These are phyloP conservation scores for Rhododendron ovatum DNA, from an alignment of 148 eudicot species.

Conservation along the genomic window DNA sequence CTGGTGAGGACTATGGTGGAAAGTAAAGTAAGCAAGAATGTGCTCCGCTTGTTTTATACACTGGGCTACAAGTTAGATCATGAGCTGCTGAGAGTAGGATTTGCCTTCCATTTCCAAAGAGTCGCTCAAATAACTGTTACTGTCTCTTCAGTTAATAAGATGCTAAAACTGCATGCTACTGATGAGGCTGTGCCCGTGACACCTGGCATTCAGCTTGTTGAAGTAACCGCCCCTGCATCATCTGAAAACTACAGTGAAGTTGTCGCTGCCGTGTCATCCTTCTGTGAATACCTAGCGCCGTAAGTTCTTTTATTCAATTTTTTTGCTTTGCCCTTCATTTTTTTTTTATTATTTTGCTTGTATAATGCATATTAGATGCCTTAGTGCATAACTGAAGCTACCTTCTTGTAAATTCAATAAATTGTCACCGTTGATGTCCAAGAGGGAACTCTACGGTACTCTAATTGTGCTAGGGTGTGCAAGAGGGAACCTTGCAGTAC, in stretches of 20 bases:
- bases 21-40: constrained; percentile 91
- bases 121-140: constrained; percentile 82
- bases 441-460: not conserved
- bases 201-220: constrained; percentile 88
- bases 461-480: not conserved
- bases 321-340: not conserved
- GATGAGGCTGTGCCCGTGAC: constrained; percentile 84
- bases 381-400: not conserved
- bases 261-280: constrained; percentile 79
- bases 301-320: constrained; percentile 32
- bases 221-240: constrained; percentile 89
- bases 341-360: not conserved
- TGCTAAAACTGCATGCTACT: constrained; percentile 74
- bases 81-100: constrained; percentile 80
- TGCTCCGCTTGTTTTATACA: constrained; percentile 65
- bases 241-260: constrained; percentile 79
- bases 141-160: constrained; percentile 76
- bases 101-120: constrained; percentile 63
- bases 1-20: constrained; percentile 76
- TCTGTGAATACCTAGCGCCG: constrained; percentile 97
- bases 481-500: not conserved
- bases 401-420: not conserved
- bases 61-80: constrained; percentile 89
- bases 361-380: not conserved
- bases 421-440: not conserved